Conservation (phyloP, 345 rosid species). For the Acer yangbiense region DNA sequence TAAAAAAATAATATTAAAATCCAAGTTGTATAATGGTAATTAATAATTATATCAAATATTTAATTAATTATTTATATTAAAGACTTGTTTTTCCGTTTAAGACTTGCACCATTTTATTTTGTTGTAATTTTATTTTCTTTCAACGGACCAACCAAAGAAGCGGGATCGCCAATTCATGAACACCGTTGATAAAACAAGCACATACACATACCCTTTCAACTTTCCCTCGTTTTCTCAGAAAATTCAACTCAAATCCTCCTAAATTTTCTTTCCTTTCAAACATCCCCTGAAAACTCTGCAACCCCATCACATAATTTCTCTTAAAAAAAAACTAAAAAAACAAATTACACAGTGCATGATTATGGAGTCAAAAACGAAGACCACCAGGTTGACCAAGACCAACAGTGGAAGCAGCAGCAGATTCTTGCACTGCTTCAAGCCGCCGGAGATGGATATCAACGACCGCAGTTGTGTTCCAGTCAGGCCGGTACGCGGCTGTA, state of each 20-base stretch:
- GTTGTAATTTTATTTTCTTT: background rate
- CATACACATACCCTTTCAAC: background rate
- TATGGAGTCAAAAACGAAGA: constrained; percentile 7
- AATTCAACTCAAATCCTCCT: background rate
- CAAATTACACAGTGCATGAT: background rate
- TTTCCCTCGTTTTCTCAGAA: constrained; percentile 29
- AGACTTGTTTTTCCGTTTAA: too few species aligned
- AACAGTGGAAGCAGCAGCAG: background rate
- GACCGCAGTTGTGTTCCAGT: background rate
- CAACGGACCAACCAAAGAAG: constrained; percentile 22
- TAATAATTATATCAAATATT: too few species aligned
- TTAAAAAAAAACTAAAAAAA: background rate
- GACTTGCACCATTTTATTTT: background rate
- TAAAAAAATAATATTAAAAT: too few species aligned
- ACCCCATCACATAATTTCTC: background rate
- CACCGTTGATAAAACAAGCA: background rate
- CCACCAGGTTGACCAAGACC: background rate
- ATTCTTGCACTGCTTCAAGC: constrained; percentile 26
- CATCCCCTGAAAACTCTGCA: constrained; percentile 27
- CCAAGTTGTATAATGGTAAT: too few species aligned
- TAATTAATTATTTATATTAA: too few species aligned
- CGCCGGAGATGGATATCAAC: constrained; percentile 12
- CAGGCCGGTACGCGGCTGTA: background rate
- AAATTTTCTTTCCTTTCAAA: constrained; percentile 27
- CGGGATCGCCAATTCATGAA: constrained; percentile 6